Conservation (phyloP, 2,329 filamentous ascomycete species). For the Fusarium newnesense region DNA sequence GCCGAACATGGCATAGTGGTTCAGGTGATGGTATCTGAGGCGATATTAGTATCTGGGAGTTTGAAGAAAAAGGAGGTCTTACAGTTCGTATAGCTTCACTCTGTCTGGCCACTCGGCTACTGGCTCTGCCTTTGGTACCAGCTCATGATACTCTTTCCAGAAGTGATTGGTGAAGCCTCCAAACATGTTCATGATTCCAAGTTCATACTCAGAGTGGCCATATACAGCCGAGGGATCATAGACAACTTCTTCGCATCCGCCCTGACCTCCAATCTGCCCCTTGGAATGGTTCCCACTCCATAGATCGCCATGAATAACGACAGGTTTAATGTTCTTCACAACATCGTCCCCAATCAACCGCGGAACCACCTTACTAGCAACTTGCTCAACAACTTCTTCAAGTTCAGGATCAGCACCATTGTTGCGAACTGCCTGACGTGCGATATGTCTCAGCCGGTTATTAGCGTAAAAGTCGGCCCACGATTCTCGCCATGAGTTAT, state of each 20-base stretch:
- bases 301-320: constrained; percentile 90
- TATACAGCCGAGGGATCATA: constrained; percentile 87
- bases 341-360: constrained; percentile 76
- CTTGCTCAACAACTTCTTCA: constrained; percentile 69
- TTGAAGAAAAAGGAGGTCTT: constrained; percentile 46
- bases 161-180: constrained; percentile 82
- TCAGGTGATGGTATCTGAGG: constrained; percentile 84
- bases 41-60: neutral
- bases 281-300: constrained; percentile 87
- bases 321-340: constrained; percentile 74
- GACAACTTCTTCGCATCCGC: constrained; percentile 75
- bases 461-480: constrained; percentile 92
- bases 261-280: constrained; percentile 68
- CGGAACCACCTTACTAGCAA: constrained; percentile 75
- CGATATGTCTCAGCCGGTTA: constrained; percentile 74
- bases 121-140: constrained; percentile 84
- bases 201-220: constrained; percentile 87
- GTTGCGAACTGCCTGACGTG: constrained; percentile 64
- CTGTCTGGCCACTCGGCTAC: constrained; percentile 86
- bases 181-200: constrained; percentile 98
- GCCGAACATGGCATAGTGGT: constrained; percentile 88
- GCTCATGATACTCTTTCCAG: constrained; percentile 78
- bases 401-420: constrained; percentile 75
- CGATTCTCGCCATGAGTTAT: constrained; percentile 76
- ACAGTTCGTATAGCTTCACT: constrained; percentile 83